Conservation (phyloP, 1,139 yeast species). For the Nakaseomyces glabratus region DNA sequence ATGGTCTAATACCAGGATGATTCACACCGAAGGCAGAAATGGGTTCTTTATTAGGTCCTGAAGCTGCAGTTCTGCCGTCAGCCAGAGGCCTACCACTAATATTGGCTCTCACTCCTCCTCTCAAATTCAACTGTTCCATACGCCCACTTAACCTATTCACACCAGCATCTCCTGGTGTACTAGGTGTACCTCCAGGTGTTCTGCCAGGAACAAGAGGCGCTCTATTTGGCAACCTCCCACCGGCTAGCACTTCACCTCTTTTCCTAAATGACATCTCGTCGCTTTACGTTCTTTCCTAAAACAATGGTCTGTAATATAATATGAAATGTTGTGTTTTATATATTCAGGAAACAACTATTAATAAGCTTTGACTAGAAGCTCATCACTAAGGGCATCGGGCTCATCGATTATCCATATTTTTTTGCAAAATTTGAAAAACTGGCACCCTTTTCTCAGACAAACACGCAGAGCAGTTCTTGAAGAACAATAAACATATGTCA, state of each 20-base stretch:
- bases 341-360: not conserved
- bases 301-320: not conserved
- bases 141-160: too few relatives aligned
- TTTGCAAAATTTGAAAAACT: too few relatives aligned
- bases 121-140: too few relatives aligned
- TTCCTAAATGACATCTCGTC: constrained; percentile 56
- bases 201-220: constrained; percentile 11
- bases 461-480: too few relatives aligned
- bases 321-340: not conserved
- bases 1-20: constrained; percentile 65
- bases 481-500: too few relatives aligned
- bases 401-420: too few relatives aligned
- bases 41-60: not conserved
- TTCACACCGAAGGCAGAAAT: not conserved
- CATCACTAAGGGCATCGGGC: constrained; percentile 6
- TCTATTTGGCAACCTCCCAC: constrained; percentile 15
- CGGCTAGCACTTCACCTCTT: constrained; percentile 48
- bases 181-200: constrained; percentile 8
- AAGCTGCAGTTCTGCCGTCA: too few relatives aligned
- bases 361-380: not conserved
- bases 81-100: too few relatives aligned
- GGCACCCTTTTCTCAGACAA: too few relatives aligned
- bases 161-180: constrained; percentile 8
- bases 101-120: too few relatives aligned
- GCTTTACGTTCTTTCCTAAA: not conserved